A percentile compares a stretch with the other conserved stretches of the same genome.
phyloP scores from a whole-genome alignment of 2,329 filamentous ascomycete genomes.

The Lachnellula occidentalis region DNA sequence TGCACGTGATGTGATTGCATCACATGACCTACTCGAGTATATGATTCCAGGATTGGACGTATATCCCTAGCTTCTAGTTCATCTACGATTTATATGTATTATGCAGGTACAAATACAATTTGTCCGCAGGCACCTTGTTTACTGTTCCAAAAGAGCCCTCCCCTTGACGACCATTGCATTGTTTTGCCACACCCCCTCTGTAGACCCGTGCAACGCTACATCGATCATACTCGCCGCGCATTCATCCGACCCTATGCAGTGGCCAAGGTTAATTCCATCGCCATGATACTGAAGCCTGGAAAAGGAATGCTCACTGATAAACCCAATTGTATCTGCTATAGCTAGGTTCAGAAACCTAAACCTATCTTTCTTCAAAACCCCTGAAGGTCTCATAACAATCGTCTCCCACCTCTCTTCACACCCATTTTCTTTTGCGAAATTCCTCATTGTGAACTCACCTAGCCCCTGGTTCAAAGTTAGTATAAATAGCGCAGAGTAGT shows the following conservation, averaged over 20 bases:
- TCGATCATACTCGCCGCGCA: slow-evolving; percentile 1
- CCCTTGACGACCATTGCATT: background rate
- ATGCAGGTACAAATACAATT: too few species aligned
- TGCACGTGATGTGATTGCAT: too few species aligned
- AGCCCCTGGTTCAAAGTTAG: background rate
- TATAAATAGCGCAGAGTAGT: background rate
- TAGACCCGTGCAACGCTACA: background rate
- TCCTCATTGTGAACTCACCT: background rate
- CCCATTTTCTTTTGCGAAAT: background rate
- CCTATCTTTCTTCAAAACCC: background rate
- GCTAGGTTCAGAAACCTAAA: background rate
- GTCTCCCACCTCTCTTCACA: background rate
- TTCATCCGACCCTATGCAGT: background rate
- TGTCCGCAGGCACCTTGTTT: background rate
- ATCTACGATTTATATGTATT: too few species aligned
- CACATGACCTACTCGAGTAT: too few species aligned
- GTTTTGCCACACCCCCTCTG: background rate
- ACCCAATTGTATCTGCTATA: background rate
- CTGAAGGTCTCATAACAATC: slow-evolving; percentile 1
- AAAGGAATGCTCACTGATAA: slow-evolving; percentile 1
- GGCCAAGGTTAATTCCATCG: background rate
- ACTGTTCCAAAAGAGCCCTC: background rate
- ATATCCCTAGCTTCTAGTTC: too few species aligned
- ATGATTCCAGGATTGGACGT: too few species aligned
- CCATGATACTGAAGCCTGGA: background rate